Conservation (phyloP, 768 basidiomycete genomes). For the Cystobasidium ongulense region DNA sequence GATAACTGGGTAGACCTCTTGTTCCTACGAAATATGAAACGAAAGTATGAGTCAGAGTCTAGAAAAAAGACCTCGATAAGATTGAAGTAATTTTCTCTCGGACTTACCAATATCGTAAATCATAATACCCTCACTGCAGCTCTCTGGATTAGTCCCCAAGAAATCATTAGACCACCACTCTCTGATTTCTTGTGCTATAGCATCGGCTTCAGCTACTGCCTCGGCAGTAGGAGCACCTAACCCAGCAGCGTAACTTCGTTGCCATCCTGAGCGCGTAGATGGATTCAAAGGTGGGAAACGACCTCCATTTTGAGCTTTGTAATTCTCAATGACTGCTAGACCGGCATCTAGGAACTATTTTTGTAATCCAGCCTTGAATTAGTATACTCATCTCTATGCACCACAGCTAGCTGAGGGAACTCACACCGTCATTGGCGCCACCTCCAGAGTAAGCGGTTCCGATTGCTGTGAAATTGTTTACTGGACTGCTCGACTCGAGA, state of each 20-base stretch:
- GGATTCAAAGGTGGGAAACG: neutral
- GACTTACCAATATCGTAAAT: neutral
- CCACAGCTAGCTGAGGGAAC: neutral
- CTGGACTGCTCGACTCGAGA: neutral
- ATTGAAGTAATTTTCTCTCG: neutral
- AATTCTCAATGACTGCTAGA: neutral
- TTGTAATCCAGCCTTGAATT: no score
- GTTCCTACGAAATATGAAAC: neutral
- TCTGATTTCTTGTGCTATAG: neutral
- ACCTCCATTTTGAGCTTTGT: neutral
- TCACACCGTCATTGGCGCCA: neutral
- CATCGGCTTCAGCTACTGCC: neutral
- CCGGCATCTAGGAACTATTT: neutral
- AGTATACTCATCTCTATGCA: no score
- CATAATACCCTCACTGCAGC: neutral
- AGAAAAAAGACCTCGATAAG: neutral
- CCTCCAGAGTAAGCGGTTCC: neutral
- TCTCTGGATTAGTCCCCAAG: neutral
- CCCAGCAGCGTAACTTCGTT: neutral
- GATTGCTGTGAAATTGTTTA: neutral
- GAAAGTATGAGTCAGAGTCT: neutral
- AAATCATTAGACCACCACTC: neutral
- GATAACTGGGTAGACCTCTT: neutral
- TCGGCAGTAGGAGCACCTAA: neutral
- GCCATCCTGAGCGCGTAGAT: neutral